A percentile compares a stretch with the other conserved stretches of the same genome.
These are phyloP conservation scores for Takashimella tepidaria DNA, from an alignment of 1,284 basidiomycete species.

Conservation along the genomic window DNA sequence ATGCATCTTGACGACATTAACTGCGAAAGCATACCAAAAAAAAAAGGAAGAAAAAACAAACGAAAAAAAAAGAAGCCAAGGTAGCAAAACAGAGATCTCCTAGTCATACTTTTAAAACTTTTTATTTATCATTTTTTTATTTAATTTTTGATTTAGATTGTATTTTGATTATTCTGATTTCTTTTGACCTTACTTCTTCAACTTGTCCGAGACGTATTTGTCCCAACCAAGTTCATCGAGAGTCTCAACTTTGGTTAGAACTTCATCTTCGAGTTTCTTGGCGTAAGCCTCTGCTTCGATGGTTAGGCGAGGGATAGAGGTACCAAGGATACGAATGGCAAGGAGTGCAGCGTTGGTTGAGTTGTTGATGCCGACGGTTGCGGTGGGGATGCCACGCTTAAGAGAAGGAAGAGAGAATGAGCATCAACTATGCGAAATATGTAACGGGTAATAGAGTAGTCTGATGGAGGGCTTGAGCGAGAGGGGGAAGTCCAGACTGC, in stretches of 20 bases:
- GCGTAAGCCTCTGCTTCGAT: slow-evolving; percentile 72
- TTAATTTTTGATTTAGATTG: neutral
- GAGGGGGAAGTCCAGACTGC: too few species aligned
- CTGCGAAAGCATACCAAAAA: neutral
- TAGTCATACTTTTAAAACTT: neutral
- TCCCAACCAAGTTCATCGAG: slow-evolving; percentile 83
- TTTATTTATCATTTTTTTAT: neutral
- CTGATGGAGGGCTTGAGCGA: too few species aligned
- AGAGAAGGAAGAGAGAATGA: too few species aligned
- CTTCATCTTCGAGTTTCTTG: slow-evolving; percentile 70
- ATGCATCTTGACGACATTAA: neutral
- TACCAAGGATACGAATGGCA: slow-evolving; percentile 80
- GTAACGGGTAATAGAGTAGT: neutral
- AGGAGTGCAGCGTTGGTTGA: slow-evolving; percentile 89
- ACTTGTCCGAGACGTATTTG: slow-evolving; percentile 54
- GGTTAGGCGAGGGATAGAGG: slow-evolving; percentile 64
- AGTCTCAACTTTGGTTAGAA: slow-evolving; percentile 73
- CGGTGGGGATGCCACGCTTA: slow-evolving; percentile 95
- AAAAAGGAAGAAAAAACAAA: neutral
- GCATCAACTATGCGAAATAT: neutral
- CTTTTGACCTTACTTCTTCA: slow-evolving; percentile 46
- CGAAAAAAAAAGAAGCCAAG: neutral
- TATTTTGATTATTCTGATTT: neutral
- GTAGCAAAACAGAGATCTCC: neutral
- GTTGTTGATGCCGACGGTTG: slow-evolving; percentile 96